Evolutionary conservation across 306 rosid species (phyloP).

Genomic region (Benincasa hispida): DNA sequence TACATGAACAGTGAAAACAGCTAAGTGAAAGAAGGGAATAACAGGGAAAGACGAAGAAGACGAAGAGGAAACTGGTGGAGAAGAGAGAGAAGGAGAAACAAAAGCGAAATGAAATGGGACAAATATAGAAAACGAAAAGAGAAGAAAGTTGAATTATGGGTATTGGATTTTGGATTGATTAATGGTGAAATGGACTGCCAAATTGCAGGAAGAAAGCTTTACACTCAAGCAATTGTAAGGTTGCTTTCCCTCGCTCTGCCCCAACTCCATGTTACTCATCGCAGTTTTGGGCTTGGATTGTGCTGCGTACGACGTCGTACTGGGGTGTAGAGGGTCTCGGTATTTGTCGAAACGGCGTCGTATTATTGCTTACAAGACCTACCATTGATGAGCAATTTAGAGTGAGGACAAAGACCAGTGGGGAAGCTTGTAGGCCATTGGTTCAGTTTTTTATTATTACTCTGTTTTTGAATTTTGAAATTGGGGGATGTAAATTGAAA

Average conservation of each 20-base stretch:
- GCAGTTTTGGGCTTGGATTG: background rate
- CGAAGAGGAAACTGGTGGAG: constrained; percentile 3
- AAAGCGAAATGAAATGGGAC: background rate
- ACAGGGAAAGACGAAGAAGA: constrained; percentile 8
- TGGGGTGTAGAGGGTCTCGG: background rate
- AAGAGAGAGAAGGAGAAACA: background rate
- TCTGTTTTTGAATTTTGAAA: constrained; percentile 6
- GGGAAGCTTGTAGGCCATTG: background rate
- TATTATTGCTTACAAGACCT: background rate
- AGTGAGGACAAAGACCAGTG: constrained; percentile 2
- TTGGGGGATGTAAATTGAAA: background rate
- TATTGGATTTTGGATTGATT: constrained; percentile 5
- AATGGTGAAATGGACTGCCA: constrained; percentile 8
- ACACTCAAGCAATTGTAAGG: constrained; percentile 8
- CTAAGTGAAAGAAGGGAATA: background rate
- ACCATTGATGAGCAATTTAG: constrained; percentile 6
- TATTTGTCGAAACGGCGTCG: constrained; percentile 4
- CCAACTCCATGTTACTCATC: background rate
- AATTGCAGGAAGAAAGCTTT: constrained; percentile 9
- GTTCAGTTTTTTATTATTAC: background rate
- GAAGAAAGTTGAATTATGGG: constrained; percentile 3
- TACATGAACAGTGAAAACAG: background rate
- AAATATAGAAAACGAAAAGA: constrained; percentile 1
- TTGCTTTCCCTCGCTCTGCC: constrained; percentile 7
- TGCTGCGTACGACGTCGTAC: constrained; percentile 2